Percentiles rank a stretch among this genome's conserved stretches.
These are phyloP conservation scores for Ogataea haglerorum DNA, from an alignment of 805 yeast genomes.

Conservation along the genomic window DNA sequence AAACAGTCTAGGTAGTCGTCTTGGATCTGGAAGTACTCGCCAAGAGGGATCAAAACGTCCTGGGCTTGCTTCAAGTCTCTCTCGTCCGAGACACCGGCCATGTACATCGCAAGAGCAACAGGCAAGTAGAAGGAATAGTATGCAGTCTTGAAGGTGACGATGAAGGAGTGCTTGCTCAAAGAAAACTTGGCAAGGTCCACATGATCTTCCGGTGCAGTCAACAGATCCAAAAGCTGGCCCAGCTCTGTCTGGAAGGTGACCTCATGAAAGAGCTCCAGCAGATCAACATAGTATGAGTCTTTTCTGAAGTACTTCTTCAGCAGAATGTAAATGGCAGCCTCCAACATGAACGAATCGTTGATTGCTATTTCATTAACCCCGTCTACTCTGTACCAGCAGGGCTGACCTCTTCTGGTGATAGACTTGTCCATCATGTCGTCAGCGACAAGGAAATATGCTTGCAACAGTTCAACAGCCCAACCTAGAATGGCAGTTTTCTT, in stretches of 20 bases:
- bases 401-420: conserved; percentile 96
- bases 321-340: conserved; percentile 86
- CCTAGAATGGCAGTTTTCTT: conserved; percentile 85
- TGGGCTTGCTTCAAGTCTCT: conserved; percentile 82
- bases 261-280: conserved; percentile 93
- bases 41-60: conserved; percentile 87
- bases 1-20: conserved; percentile 96
- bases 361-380: conserved; percentile 91
- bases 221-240: conserved; percentile 92
- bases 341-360: conserved; percentile 95
- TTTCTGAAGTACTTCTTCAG: conserved; percentile 83
- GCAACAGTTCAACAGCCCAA: conserved; percentile 92
- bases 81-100: conserved; percentile 72
- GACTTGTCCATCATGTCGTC: conserved; percentile 99
- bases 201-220: conserved; percentile 94
- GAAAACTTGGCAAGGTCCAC: conserved; percentile 88
- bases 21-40: conserved; percentile 98
- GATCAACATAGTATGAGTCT: conserved; percentile 82
- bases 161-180: conserved; percentile 86
- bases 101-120: conserved; percentile 93
- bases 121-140: conserved; percentile 96
- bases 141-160: conserved; percentile 95
- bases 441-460: conserved; percentile 94
- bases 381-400: conserved; percentile 88
- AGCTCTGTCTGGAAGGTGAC: conserved; percentile 96